Percentiles rank a stretch among this genome's conserved stretches.
Conservation (phyloP, 2,329 filamentous ascomycete species). For the Delphinella strobiligena region DNA sequence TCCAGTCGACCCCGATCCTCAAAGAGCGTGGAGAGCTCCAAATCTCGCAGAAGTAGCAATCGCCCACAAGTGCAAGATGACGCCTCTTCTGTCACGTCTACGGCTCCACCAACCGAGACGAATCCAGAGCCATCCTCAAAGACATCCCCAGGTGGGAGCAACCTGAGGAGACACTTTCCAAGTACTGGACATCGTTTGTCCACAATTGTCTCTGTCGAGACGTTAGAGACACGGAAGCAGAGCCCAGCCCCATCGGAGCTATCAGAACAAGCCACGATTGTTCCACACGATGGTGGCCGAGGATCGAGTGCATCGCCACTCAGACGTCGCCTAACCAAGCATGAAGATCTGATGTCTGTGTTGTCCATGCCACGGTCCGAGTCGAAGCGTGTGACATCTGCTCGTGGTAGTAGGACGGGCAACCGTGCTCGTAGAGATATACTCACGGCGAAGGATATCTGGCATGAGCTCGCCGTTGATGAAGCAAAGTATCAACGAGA, state of each 20-base stretch:
- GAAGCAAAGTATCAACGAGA: conserved; percentile 84
- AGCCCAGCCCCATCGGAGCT: conserved; percentile 17
- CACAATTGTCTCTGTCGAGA: conserved; percentile 47
- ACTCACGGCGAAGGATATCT: conserved; percentile 61
- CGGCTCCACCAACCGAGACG: conserved; percentile 21
- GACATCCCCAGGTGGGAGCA: conserved; percentile 9
- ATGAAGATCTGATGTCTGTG: conserved; percentile 88
- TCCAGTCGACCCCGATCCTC: too few relatives aligned
- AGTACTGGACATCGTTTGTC: conserved; percentile 44
- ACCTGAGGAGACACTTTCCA: conserved; percentile 27
- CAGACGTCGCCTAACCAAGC: conserved; percentile 72
- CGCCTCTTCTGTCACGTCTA: conserved; percentile 16
- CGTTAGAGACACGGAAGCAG: conserved; percentile 26
- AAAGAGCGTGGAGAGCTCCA: too few relatives aligned
- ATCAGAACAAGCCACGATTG: conserved; percentile 12
- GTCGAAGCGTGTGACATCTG: conserved; percentile 59
- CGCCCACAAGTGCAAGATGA: neutral
- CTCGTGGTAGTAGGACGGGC: conserved; percentile 66
- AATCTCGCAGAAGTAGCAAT: too few relatives aligned
- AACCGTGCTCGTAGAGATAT: conserved; percentile 54
- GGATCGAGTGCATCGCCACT: conserved; percentile 31
- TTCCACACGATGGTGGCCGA: conserved; percentile 8
- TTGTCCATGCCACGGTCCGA: conserved; percentile 59
- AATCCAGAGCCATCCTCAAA: conserved; percentile 20
- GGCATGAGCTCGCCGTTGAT: conserved; percentile 70